Evolutionary conservation across 192 early-diverging fungal genomes (phyloP), one percentile per base, ranked within the genome.

Genomic region (Podila clonocystis): DNA sequence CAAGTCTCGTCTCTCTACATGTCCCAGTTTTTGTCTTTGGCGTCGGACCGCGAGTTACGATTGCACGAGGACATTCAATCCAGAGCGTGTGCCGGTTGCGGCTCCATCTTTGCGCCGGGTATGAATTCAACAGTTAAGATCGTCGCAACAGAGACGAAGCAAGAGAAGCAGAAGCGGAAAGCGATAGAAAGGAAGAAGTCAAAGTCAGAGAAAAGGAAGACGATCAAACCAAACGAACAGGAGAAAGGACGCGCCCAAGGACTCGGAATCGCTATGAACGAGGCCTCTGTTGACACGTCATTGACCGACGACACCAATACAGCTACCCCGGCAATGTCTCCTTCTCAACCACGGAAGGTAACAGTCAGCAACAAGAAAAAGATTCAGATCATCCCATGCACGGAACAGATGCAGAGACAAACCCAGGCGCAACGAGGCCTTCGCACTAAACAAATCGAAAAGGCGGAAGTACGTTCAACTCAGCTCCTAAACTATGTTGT

Each of bases 71-170:
- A 72, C 34, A 76, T 87, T 19, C 82, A 79, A 28, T 58, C 74
- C 41, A 64, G 63, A 45, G 82, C 74, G 28, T 87, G 86, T 60
- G 63, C 67, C 24, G 74, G 79, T 66, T 87, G 86, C 55, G 83
- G 84, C 9, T 82, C 70, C 41, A 76, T 87, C 57, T 87, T 87
- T 67, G 74, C 82, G 3, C 82, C 82, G 3, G 86, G 86, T 11
- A 15, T 87, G 29, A 87, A 85, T 41, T 70, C 69, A 28, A 67
- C 67, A 30, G 75, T 87, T 31, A 52, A 75, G 52, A 34, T 85
- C 29, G 71, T 73, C 12, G 66, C 72, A 6, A 20, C 60, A 0
- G 75, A 74, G 66, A 79, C 75, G 13, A 62, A 60, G 20, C 33
- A 62, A 26, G 64, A 71, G 9, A 58, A 67, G 38, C 66, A 71